Conservation (phyloP, 2,329 filamentous ascomycete genomes). For the Ramichloridium luteum region DNA sequence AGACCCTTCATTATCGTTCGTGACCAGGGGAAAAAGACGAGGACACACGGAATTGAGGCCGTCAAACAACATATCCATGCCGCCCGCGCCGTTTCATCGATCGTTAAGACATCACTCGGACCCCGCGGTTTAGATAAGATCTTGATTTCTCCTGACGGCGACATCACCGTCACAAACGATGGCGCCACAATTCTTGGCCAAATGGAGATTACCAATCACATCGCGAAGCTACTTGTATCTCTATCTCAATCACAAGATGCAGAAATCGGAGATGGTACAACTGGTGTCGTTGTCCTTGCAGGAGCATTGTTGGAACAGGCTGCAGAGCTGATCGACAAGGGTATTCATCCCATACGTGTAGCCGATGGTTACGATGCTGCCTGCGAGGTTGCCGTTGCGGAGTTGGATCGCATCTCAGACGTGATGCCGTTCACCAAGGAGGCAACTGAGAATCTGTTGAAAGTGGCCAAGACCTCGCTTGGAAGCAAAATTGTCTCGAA, state of each 20-base stretch:
- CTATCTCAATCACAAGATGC: constrained; percentile 98
- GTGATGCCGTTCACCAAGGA: constrained; percentile 72
- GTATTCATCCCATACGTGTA: constrained; percentile 96
- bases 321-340: constrained; percentile 97
- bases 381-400: constrained; percentile 87
- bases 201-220: constrained; percentile 99
- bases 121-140: constrained; percentile 98
- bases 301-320: constrained; percentile 93
- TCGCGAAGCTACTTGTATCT: constrained; percentile 91
- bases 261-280: constrained; percentile 97
- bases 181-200: constrained; percentile 89
- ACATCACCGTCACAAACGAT: constrained; percentile 98
- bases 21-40: constrained; percentile 97
- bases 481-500: constrained; percentile 99
- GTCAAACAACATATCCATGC: constrained; percentile 98
- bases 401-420: constrained; percentile 89
- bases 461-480: constrained; percentile 89
- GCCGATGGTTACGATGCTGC: constrained; percentile 96
- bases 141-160: constrained; percentile 92
- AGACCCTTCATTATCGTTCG: constrained; percentile 95
- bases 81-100: constrained; percentile 88
- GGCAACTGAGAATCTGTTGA: constrained; percentile 73
- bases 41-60: constrained; percentile 89
- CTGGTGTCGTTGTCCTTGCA: constrained; percentile 90
- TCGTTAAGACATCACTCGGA: constrained; percentile 93